Evolutionary conservation across 2,329 filamentous ascomycete species (phyloP), one percentile per base, ranked within the genome.

Genomic region (Lasiodiplodia theobromae): DNA sequence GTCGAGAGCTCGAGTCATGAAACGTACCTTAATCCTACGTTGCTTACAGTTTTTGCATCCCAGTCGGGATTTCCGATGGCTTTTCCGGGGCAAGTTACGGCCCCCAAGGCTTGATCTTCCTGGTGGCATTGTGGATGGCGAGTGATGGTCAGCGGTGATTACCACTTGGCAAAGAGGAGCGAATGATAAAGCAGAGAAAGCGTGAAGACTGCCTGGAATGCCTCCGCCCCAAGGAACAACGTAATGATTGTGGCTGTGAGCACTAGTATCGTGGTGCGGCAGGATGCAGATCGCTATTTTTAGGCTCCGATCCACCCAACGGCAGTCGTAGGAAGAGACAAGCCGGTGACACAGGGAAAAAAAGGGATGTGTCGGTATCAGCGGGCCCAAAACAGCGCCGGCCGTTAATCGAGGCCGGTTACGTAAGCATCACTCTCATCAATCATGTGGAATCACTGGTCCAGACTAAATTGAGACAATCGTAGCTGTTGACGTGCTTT

Each of bases 21-120:
- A 4, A 12, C 31, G n/a, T 44, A 56, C 64, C 64, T 66, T 66
- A 51, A 66, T 66, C 40, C 52, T 56, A 8, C 64, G 51, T 18
- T 37, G n/a, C 31, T 66, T 66, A 28, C 64, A 66, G 25, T 56
- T 66, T 31, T 21, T 21, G 37, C 64, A 66, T 4, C 64, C 64
- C 12, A 57, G 49, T 28, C 64, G 64, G n/a, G 52, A 54, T 25
- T 66, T 66, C 11, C 64, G 64, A 56, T 66, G 64, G 37, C 47
- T 44, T 57, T 47, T 53, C 10, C 64, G 49, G 31, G 64, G 49
- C 21, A 10, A 23, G 11, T 5, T 23, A 16, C 49, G 49, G 11
- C 18, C 11, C 49, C 18, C 21, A 52, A 52, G 6, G 21, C 49
- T 52, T 52, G 49, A 52, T 21, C 49, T 12, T 8, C 49, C 21